Evolutionary conservation across 495 filamentous ascomycete species (phyloP), one percentile per base, ranked within the genome.

Genomic region (Trichoderma orchidacearum): DNA sequence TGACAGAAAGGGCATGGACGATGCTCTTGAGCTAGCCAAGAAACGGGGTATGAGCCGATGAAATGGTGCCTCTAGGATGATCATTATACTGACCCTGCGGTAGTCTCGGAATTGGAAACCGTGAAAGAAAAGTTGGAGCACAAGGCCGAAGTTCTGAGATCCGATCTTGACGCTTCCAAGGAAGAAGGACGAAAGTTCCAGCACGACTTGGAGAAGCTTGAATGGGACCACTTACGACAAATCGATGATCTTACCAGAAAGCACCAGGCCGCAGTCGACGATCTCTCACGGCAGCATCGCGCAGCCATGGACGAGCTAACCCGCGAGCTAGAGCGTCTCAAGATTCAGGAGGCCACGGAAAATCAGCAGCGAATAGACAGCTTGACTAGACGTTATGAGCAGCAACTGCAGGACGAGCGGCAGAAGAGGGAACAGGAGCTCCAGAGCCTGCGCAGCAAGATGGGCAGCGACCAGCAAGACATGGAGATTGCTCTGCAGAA

Each of bases 11-110:
- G 75, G 71, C 1, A 62, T 87, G 54, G 86, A 89, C 61, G 86
- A 91, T 54, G 76, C 80, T 0, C 73, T 91, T 21, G 77, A 80
- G 3, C 27, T 86, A 4, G 85, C 85, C 61, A 90, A 93, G 67
- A 75, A 76, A 32, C 76, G 81, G 79, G 79, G 90, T 95, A 75
- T 57, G 83, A 30, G n/a, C 53, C 11, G n/a, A 45, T 29, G 17
- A 31, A 4, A n/a, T n/a, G n/a, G 11, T 32, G 8, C 57, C 55
- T 25, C 54, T 27, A 13, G 28, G 7, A 11, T 15, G n/a, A 45
- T 53, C 15, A 32, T 56, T n/a, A 30, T 12, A 55, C 54, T 55
- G 23, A 58, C 60, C 35, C 13, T 21, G 2, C 1, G 34, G 6
- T 59, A 96, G 90, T 85, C 41, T 69, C 63, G 56, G 83, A 87